Conservation (phyloP, 352 stramenopile species). For the Pythium vanterpoolii region DNA sequence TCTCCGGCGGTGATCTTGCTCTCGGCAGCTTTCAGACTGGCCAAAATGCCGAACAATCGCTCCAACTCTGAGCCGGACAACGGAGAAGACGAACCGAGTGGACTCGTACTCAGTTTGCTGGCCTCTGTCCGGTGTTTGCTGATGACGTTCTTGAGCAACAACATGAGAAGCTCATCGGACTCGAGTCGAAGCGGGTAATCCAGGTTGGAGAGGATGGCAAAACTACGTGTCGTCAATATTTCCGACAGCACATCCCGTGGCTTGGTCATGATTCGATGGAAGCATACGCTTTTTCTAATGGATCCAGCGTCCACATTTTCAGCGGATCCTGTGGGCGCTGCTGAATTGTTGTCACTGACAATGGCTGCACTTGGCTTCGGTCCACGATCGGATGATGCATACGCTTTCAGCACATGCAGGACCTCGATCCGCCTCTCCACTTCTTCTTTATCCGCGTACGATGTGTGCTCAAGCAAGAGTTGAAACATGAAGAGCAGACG, state of each 20-base stretch:
- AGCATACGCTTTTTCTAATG: slow-evolving; percentile 36
- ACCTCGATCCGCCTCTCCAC: slow-evolving; percentile 60
- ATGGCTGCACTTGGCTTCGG: background rate
- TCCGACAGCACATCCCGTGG: slow-evolving; percentile 50
- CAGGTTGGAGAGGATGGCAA: slow-evolving; percentile 44
- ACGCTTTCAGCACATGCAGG: slow-evolving; percentile 47
- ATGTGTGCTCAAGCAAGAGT: slow-evolving; percentile 58
- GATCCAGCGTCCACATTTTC: background rate
- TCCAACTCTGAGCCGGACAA: slow-evolving; percentile 24
- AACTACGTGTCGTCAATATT: slow-evolving; percentile 46
- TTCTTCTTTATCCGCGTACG: slow-evolving; percentile 53
- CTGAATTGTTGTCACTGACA: background rate
- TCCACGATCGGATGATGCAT: slow-evolving; percentile 13
- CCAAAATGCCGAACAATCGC: slow-evolving; percentile 23
- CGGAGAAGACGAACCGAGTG: background rate
- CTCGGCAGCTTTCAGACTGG: slow-evolving; percentile 20
- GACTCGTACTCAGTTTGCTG: background rate
- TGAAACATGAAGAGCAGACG: slow-evolving; percentile 72
- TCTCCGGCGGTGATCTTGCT: slow-evolving; percentile 30
- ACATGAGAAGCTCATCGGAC: slow-evolving; percentile 67
- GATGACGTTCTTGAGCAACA: slow-evolving; percentile 73
- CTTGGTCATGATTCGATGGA: slow-evolving; percentile 64
- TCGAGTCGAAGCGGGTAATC: slow-evolving; percentile 52
- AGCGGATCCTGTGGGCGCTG: background rate
- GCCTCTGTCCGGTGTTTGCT: slow-evolving; percentile 2